Base-by-base conservation (phyloP, 1,284 basidiomycete species). In the Boletellus sp. region DNA sequence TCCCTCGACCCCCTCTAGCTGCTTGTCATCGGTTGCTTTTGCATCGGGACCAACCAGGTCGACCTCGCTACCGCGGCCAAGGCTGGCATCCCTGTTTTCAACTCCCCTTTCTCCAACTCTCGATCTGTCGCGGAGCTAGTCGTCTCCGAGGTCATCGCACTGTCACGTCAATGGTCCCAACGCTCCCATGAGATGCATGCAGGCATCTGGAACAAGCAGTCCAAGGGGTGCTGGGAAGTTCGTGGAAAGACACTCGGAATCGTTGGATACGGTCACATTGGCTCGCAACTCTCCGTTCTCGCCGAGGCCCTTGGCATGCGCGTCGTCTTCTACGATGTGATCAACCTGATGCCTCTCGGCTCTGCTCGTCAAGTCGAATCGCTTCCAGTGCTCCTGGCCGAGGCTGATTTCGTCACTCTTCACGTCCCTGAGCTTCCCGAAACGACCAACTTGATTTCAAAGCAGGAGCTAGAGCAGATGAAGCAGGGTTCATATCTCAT, bases 21-120 rank as follows among this genome's bases (percentile, higher is more conserved):
- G 39, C 81, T 99, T 15, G 93, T 89, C 63, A 93, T 99, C 58
- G 97, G 97, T 38, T 99, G 97, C 74, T 99, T 99, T 84, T 99
- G 97, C 75, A 99, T 99, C 64, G 97, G 97, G 53, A 96, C 94
- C 56, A 99, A 99, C 74, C 97, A 99, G 73, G 97, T 99, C 63
- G 94, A 98, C 71, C 86, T 99, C 47, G 60, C 72, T 41, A 83
- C 89, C 5, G 94, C 96, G 36, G 85, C 91, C 45, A 83, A 84
- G 54, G 86, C 89, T 52, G 97, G 97, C 61, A 91, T 99, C 59
- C 92, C 95, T 36, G 97, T 99, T 50, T 99, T 99, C 83, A 99
- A 99, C 74, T 99, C 96, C 13, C 97, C 97, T 32, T 99, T 99
- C 76, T 96, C 97, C 71, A 99, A 99, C 76, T 99, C 97, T 39